Base-by-base conservation (phyloP, 2,329 filamentous ascomycete species). In the Colletotrichum sp. region DNA sequence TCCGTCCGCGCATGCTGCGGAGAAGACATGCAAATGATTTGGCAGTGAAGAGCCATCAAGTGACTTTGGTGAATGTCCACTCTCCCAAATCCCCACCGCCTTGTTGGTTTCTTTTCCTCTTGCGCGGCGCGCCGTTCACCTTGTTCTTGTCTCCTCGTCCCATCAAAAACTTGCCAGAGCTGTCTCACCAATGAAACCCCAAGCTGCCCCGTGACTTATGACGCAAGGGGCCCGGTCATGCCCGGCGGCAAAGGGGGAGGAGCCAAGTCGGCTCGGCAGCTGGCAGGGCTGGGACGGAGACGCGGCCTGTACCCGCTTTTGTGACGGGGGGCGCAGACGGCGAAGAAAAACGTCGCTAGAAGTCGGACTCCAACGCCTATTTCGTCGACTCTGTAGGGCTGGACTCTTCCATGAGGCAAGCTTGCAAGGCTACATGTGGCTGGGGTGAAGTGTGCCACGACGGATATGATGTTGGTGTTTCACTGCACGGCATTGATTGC, bases 261-360 rank as follows among this genome's bases (percentile, higher is more conserved):
- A 52, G 70, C 71, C 70, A 76, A 74, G 70, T 59, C 70, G 74
- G 70, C 21, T 73, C 74, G 74, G 70, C 74, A 74, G 60, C 74
- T 65, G 57, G 26, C 64, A 69, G 48, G 71, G 65, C 74, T 74
- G 59, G 32, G 70, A 68, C 36, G 74, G 70, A 76, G 59, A 69
- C 71, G 74, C 74, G 74, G 70, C 70, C 71, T 76, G 65, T 74
- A 66, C 21, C 71, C 71, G 71, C 74, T 74, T 52, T 72, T 52
- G 43, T 48, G 64, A 75, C 59, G 34, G 70, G 68, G 72, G 21
- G n/a, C 34, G 59, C 68, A 48, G 70, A 73, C 59, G 59, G 43
- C 34, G 59, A 68, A 32, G 26, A 73, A 18, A 52, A 52, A 52
- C 43, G 34, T 57, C 64, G 39, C 68, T 28, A 16, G n/a, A 59